phyloP scores from a whole-genome alignment of 306 rosid genomes.

The Medicago lupulina region DNA sequence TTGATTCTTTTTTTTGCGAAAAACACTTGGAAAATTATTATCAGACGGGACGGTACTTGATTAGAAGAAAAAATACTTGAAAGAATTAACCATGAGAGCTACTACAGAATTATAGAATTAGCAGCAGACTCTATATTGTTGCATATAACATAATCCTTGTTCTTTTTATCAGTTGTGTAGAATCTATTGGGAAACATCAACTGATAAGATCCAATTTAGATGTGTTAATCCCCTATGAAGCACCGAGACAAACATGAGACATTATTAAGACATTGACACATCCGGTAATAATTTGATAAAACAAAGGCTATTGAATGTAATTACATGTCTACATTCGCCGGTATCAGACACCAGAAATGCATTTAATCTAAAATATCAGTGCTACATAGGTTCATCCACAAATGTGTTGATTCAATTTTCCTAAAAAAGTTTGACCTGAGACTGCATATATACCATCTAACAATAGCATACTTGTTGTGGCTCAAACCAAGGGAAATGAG shows the following conservation, averaged over 20 bases:
- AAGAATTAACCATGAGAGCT: too few relatives aligned
- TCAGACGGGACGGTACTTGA: too few relatives aligned
- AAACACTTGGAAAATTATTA: too few relatives aligned
- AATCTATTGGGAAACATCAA: too few relatives aligned
- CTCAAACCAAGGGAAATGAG: constrained; percentile 1
- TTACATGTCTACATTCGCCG: background rate
- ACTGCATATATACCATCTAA: constrained; percentile 30
- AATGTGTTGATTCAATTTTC: background rate
- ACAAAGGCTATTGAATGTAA: background rate
- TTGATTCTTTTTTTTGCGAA: too few relatives aligned
- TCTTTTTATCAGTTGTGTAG: too few relatives aligned
- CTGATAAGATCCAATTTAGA: too few relatives aligned
- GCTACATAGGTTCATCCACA: background rate
- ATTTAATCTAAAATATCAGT: background rate
- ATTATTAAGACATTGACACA: background rate
- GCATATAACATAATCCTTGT: too few relatives aligned
- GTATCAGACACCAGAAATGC: background rate
- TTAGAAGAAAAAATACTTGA: too few relatives aligned
- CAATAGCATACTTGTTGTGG: background rate
- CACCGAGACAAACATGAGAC: background rate
- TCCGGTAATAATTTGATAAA: background rate
- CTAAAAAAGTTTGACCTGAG: background rate
- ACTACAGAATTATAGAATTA: too few relatives aligned
- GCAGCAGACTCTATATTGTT: too few relatives aligned
- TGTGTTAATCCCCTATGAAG: too few relatives aligned